Percentiles rank a stretch among this genome's conserved stretches.
phyloP scores from a whole-genome alignment of 1,284 basidiomycete genomes.

The Leccinum ponderosum region DNA sequence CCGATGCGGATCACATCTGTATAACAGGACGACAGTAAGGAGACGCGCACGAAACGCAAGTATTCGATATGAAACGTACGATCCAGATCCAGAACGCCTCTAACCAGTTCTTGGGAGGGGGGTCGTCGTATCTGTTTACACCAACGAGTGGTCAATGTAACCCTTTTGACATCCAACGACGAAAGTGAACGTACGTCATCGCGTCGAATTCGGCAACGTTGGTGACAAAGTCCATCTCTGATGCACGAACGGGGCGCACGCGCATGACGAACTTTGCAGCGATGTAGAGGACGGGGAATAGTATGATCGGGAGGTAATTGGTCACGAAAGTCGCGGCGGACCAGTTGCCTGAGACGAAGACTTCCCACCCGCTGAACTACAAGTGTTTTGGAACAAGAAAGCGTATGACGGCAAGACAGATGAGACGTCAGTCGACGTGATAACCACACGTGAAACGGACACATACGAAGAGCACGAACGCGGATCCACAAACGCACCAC shows the following conservation, averaged over 20 bases:
- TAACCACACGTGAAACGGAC: not conserved
- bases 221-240: slow-evolving; percentile 61
- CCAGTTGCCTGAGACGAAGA: slow-evolving; percentile 45
- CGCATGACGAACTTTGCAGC: slow-evolving; percentile 43
- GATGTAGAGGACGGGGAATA: slow-evolving; percentile 61
- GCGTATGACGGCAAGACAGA: not conserved
- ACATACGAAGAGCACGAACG: slow-evolving; percentile 42
- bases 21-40: not conserved
- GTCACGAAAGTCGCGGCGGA: slow-evolving; percentile 40
- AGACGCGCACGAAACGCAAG: not conserved
- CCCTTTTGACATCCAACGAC: not conserved
- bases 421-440: not conserved
- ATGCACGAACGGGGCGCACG: slow-evolving; percentile 35
- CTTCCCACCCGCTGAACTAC: slow-evolving; percentile 43
- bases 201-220: slow-evolving; percentile 54
- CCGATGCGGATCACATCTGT: slow-evolving; percentile 11
- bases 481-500: slow-evolving; percentile 38
- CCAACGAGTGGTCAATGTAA: not conserved
- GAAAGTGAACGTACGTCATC: slow-evolving; percentile 35
- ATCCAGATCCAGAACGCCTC: slow-evolving; percentile 32
- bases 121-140: slow-evolving; percentile 27
- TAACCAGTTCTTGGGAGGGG: slow-evolving; percentile 26
- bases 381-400: not conserved
- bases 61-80: slow-evolving; percentile 8
- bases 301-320: slow-evolving; percentile 59